Conservation (phyloP, 805 yeast genomes). For the Cyberlindnera galapagoensis region DNA sequence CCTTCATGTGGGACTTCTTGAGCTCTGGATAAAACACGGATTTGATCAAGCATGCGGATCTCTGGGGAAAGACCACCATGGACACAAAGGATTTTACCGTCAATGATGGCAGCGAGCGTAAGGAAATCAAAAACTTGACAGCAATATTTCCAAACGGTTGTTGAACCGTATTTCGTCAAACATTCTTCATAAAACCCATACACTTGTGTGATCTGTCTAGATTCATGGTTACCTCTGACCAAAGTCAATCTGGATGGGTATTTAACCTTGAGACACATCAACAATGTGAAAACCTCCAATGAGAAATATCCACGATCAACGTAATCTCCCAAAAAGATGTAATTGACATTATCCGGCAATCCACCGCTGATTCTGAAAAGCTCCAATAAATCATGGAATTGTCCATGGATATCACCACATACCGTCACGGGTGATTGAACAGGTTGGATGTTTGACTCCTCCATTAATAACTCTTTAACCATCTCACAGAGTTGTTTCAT, state of each 20-base stretch:
- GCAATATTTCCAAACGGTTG: conserved; percentile 94
- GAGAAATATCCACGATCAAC: conserved; percentile 98
- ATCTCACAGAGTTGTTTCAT: conserved; percentile 95
- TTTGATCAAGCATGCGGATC: conserved; percentile 94
- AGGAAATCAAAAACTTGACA: conserved; percentile 94
- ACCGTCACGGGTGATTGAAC: conserved; percentile 91
- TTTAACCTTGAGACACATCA: conserved; percentile 89
- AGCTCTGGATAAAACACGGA: conserved; percentile 88
- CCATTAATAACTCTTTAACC: conserved; percentile 93
- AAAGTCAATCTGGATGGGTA: conserved; percentile 81
- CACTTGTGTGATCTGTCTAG: conserved; percentile 96
- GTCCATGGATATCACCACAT: conserved; percentile 98
- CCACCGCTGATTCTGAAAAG: conserved; percentile 90
- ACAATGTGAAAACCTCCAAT: conserved; percentile 85
- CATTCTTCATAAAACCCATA: conserved; percentile 98
- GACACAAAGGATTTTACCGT: conserved; percentile 89
- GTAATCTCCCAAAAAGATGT: conserved; percentile 89
- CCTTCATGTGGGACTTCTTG: conserved; percentile 99
- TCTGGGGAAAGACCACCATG: conserved; percentile 98
- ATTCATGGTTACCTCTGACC: conserved; percentile 97
- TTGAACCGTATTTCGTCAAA: conserved; percentile 71
- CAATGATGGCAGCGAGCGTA: conserved; percentile 92
- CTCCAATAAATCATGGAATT: conserved; percentile 90
- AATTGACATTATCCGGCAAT: conserved; percentile 69
- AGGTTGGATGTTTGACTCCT: conserved; percentile 91